Base-by-base conservation (phyloP, 2,329 filamentous ascomycete species). In the Geoglossum cookeanum region DNA sequence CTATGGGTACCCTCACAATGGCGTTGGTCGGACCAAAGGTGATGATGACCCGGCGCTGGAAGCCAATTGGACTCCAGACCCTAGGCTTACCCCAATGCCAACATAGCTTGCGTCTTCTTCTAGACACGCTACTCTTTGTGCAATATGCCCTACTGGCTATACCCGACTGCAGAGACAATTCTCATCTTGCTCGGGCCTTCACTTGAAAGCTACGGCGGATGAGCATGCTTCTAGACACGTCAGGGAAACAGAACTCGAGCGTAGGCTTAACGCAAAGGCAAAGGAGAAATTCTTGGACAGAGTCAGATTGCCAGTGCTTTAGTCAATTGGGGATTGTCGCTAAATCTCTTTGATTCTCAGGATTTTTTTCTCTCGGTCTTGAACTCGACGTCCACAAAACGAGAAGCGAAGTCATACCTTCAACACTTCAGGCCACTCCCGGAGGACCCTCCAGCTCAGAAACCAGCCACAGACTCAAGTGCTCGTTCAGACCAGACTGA, bases 371-470 rank as follows among this genome's bases (percentile, higher is more conserved):
- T 94, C 35, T 90, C 88, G 15, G 79, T 97, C 3, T 75, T 98
- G 35, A 87, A 87, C 65, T 88, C 90, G 17, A 88, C 89, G 9
- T 86, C 90, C 4, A 96, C 91, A 0, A 94, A 90, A 70, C 82
- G 92, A 64, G 92, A 98, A 72, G 89, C 90, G 53, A 90, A 86
- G 69, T 83, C 87, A 42, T 98, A 96, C 66, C 77, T 98, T 15
- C 85, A 92, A 63, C 90, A 88, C 60, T 94, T 96, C 68, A 83
- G 80, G 22, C 22, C 22, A 55, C 70, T 72, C 7, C 60, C 67
- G 27, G 63, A 63, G 59, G 51, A 47, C 3, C 60, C 61, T 22
- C 56, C 29, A 15, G 27, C 44, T n/a, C 58, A 45, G n/a, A 47
- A 61, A 17, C 59, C 62, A 1, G 51, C 45, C n/a, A 53, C 27